A percentile compares a stretch with the other conserved stretches of the same genome.
Evolutionary conservation across 768 basidiomycete species (phyloP).

Genomic region (Pisolithus tinctorius): DNA sequence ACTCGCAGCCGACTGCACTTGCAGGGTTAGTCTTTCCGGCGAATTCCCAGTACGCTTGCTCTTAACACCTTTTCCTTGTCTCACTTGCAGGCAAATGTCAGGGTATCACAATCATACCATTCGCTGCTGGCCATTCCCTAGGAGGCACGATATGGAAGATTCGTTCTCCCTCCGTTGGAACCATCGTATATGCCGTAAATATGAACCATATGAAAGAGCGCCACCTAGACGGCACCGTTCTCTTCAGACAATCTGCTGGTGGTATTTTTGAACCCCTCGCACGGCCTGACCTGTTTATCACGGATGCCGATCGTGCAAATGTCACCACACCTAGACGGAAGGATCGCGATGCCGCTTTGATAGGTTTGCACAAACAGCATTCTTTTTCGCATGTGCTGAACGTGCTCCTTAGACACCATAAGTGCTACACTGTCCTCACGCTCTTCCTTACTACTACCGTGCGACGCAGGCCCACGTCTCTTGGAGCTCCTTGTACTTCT

Average conservation of each 20-base stretch:
- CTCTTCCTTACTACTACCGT: conserved; percentile 83
- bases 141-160: conserved; percentile 99
- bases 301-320: conserved; percentile 80
- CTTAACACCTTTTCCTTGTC: neutral
- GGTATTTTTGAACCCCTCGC: conserved; percentile 82
- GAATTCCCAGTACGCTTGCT: neutral
- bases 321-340: conserved; percentile 83
- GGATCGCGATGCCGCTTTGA: conserved; percentile 83
- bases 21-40: conserved; percentile 53
- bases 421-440: conserved; percentile 76
- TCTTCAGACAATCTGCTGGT: conserved; percentile 67
- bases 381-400: neutral
- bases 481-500: conserved; percentile 93
- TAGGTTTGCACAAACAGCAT: conserved; percentile 45
- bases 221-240: conserved; percentile 89
- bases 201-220: conserved; percentile 96
- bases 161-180: conserved; percentile 94
- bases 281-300: conserved; percentile 88
- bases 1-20: conserved; percentile 94
- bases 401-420: conserved; percentile 60
- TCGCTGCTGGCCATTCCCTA: conserved; percentile 89
- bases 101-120: conserved; percentile 90
- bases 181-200: conserved; percentile 90
- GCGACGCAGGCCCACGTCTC: conserved; percentile 90
- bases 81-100: conserved; percentile 69